phyloP scores from a whole-genome alignment of 768 basidiomycete species.

The Leccinum boreale region DNA sequence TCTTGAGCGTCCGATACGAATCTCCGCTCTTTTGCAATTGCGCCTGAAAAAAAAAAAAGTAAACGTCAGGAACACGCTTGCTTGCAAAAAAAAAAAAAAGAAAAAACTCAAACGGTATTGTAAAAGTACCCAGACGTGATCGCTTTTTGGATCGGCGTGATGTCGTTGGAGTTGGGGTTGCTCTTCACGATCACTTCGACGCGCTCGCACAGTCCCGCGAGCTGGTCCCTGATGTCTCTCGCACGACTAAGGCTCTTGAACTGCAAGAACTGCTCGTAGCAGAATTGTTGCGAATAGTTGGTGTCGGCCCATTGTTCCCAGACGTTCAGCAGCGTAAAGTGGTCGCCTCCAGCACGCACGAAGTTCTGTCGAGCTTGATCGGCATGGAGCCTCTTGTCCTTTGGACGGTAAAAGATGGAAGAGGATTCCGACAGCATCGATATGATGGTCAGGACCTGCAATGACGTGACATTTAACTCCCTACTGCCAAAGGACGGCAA shows the following conservation, averaged over 20 bases:
- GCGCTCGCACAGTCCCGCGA: slow-evolving; percentile 93
- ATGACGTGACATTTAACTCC: not conserved
- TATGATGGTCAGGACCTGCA: slow-evolving; percentile 90
- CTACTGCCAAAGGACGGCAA: not conserved
- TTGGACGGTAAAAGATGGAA: slow-evolving; percentile 94
- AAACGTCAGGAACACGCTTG: not conserved
- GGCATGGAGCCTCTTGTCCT: slow-evolving; percentile 96
- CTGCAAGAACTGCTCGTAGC: slow-evolving; percentile 93
- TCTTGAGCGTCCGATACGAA: slow-evolving; percentile 95
- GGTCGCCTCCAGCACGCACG: slow-evolving; percentile 92
- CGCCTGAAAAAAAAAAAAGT: slow-evolving; percentile 48
- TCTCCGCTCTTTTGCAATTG: slow-evolving; percentile 94
- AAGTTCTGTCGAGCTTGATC: slow-evolving; percentile 98
- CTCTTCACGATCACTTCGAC: slow-evolving; percentile 88
- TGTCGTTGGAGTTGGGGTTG: slow-evolving; percentile 91
- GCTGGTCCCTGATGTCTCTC: slow-evolving; percentile 93
- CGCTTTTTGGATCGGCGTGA: slow-evolving; percentile 92
- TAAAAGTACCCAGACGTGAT: slow-evolving; percentile 95
- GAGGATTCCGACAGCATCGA: slow-evolving; percentile 96
- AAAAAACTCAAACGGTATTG: slow-evolving; percentile 66
- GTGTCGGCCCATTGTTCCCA: slow-evolving; percentile 99
- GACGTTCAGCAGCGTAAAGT: slow-evolving; percentile 95
- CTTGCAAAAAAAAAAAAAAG: not conserved
- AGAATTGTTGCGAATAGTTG: slow-evolving; percentile 95
- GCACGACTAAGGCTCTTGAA: slow-evolving; percentile 94